Evolutionary conservation across 1,139 yeast species (phyloP).

Genomic region (Sugiyamaella novakii): DNA sequence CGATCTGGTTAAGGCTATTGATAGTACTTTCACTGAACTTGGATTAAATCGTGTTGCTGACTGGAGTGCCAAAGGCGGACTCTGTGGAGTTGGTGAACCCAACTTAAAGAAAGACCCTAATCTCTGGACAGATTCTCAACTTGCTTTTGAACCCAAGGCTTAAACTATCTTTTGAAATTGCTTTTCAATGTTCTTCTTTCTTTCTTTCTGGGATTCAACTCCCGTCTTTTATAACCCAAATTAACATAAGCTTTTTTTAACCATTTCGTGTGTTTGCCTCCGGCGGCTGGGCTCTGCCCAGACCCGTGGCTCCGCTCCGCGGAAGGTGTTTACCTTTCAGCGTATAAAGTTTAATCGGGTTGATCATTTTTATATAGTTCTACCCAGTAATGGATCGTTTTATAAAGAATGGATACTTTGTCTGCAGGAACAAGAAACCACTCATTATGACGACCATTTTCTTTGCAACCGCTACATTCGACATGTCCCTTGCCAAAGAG

Average conservation of each 20-base stretch:
- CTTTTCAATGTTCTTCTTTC: constrained; percentile 10
- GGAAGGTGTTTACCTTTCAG: background rate
- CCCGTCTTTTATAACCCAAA: constrained; percentile 6
- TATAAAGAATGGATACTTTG: constrained; percentile 16
- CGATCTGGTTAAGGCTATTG: constrained; percentile 74
- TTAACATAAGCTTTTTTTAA: constrained; percentile 3
- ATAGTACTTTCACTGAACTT: constrained; percentile 75
- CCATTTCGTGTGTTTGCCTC: no score
- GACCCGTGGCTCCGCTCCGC: constrained; percentile 12
- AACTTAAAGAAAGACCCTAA: constrained; percentile 48
- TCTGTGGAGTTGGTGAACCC: constrained; percentile 77
- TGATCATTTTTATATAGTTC: constrained; percentile 18
- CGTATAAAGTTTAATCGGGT: constrained; percentile 12
- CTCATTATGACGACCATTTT: constrained; percentile 30
- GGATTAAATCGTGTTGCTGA: constrained; percentile 72
- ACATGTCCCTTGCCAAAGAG: constrained; percentile 36
- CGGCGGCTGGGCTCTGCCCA: constrained; percentile 18
- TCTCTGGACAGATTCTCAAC: constrained; percentile 85
- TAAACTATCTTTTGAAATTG: background rate
- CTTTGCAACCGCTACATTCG: constrained; percentile 37
- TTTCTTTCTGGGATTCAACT: constrained; percentile 14
- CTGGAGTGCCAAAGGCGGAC: constrained; percentile 81
- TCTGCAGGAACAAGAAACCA: constrained; percentile 38
- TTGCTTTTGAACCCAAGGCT: constrained; percentile 44
- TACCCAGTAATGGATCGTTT: constrained; percentile 24